Conservation (phyloP, 495 filamentous ascomycete species). For the Aspergillus saccharolyticus region DNA sequence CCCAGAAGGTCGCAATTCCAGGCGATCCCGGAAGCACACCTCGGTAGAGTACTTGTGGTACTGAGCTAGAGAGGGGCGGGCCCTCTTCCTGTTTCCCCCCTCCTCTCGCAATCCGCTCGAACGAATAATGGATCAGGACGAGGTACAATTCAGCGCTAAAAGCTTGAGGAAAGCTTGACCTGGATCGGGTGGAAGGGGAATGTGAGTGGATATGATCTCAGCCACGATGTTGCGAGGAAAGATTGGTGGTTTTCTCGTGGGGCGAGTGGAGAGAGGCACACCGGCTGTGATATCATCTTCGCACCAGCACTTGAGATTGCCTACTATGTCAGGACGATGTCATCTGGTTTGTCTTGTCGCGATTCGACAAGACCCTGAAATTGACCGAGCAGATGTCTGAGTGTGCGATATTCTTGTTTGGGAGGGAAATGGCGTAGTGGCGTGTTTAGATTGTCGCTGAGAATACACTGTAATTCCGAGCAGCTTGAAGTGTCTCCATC, state of each 20-base stretch:
- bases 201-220: not conserved
- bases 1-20: not conserved
- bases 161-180: constrained; percentile 25
- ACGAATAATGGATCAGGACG: constrained; percentile 9
- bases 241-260: not conserved
- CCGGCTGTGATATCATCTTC: not conserved
- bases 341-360: not conserved
- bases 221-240: not conserved
- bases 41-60: not conserved
- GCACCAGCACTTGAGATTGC: not conserved
- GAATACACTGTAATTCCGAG: no score
- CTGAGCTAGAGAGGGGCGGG: not conserved
- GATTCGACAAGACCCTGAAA: no score
- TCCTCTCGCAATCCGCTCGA: not conserved
- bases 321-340: not conserved
- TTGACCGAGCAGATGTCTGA: no score
- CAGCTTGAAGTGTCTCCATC: not conserved
- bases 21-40: not conserved
- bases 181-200: constrained; percentile 3
- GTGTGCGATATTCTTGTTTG: no score
- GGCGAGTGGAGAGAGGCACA: not conserved
- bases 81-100: not conserved
- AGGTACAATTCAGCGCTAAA: constrained; percentile 6
- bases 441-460: no score
- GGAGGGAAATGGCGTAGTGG: no score